Percentiles rank a stretch among this genome's conserved stretches.
Evolutionary conservation across 306 rosid genomes (phyloP).

Genomic region (Casuarina equisetifolia): DNA sequence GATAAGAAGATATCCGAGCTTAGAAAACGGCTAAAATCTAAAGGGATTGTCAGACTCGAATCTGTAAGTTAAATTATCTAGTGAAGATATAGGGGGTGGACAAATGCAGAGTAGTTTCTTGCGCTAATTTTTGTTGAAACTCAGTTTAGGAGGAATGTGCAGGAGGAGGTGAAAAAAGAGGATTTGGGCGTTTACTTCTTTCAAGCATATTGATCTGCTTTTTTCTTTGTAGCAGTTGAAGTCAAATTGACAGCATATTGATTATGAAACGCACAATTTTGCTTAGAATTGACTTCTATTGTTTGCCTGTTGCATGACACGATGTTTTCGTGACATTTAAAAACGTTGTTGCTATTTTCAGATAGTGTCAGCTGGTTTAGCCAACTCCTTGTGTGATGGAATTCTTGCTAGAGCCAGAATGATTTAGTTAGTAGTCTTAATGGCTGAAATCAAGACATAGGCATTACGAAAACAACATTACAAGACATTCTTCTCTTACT

Average conservation of each 20-base stretch:
- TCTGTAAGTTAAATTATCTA: neutral
- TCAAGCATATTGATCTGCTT: neutral
- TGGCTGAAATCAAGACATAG: no score
- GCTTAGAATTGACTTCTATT: neutral
- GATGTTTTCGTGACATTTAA: neutral
- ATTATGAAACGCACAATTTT: neutral
- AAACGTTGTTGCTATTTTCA: neutral
- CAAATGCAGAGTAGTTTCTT: neutral
- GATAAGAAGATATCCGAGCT: conserved; percentile 23
- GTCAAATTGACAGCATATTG: neutral
- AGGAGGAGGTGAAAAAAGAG: neutral
- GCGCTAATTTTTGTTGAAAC: neutral
- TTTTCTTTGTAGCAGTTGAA: neutral
- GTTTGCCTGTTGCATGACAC: neutral
- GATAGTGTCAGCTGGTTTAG: no score
- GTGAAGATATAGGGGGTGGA: neutral
- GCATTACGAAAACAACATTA: no score
- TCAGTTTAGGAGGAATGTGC: neutral
- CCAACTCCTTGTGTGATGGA: neutral
- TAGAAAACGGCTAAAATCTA: neutral
- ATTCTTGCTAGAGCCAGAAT: neutral
- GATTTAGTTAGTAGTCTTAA: no score
- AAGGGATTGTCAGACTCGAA: no score
- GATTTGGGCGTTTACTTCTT: neutral
- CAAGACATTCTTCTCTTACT: no score